These are phyloP conservation scores for Coniella lustricola DNA, from an alignment of 2,329 filamentous ascomycete genomes.

Conservation along the genomic window DNA sequence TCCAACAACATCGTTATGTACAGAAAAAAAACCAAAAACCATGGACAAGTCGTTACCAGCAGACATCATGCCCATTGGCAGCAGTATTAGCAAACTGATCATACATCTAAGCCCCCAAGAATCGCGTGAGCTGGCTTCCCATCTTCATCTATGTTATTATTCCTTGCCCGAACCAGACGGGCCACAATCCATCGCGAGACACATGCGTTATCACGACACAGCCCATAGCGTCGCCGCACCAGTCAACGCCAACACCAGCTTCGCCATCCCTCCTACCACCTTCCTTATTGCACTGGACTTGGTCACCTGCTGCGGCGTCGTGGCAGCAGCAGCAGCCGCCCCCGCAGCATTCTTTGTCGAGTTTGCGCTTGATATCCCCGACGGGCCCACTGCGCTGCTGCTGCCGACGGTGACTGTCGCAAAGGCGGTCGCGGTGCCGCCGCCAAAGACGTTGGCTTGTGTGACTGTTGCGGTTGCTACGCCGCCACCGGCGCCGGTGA, in stretches of 20 bases:
- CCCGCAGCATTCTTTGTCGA: not conserved
- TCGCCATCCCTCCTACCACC: not conserved
- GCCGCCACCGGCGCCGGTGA: not conserved
- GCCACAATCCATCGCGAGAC: no score
- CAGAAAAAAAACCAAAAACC: no score
- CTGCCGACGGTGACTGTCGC: constrained; percentile 5
- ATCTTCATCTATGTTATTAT: no score
- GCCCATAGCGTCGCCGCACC: not conserved
- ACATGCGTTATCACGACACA: no score
- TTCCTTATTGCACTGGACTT: not conserved
- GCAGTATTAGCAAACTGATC: no score
- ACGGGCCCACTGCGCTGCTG: not conserved
- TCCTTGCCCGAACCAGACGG: no score
- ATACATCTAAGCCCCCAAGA: no score
- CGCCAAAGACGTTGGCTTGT: not conserved
- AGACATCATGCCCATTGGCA: no score
- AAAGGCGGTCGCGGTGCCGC: constrained; percentile 8
- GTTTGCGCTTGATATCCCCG: not conserved
- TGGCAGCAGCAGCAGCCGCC: not conserved
- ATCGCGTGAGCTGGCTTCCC: no score
- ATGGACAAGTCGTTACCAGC: no score
- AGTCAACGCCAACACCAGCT: not conserved
- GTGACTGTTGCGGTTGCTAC: not conserved
- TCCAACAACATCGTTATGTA: no score
- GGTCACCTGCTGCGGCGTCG: not conserved